Conservation (phyloP, 768 basidiomycete genomes). For the Russula sp. region DNA sequence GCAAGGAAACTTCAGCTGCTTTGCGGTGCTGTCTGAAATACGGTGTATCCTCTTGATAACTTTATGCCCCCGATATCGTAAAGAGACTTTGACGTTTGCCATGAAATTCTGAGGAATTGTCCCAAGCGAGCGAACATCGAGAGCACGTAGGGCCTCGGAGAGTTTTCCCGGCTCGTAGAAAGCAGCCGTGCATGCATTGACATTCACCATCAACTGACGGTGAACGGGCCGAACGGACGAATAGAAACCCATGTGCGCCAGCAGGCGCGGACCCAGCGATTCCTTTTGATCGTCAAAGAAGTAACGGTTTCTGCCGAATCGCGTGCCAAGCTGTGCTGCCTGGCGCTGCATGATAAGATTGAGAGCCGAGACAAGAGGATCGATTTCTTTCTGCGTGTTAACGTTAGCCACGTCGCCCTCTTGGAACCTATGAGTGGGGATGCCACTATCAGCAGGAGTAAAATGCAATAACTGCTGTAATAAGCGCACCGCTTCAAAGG, state of each 20-base stretch:
- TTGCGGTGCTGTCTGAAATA: conserved; percentile 36
- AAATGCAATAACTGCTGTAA: not conserved
- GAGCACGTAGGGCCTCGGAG: conserved; percentile 47
- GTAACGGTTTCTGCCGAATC: conserved; percentile 58
- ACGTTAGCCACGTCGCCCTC: conserved; percentile 46
- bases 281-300: conserved; percentile 40
- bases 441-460: not conserved
- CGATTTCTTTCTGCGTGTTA: conserved; percentile 41
- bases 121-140: conserved; percentile 34
- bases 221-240: conserved; percentile 43
- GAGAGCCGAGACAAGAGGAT: conserved; percentile 53
- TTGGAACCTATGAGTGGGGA: conserved; percentile 39
- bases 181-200: conserved; percentile 47
- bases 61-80: conserved; percentile 37
- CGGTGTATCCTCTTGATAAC: conserved; percentile 24
- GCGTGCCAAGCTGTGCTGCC: conserved; percentile 47
- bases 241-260: conserved; percentile 44
- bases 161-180: conserved; percentile 57
- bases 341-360: conserved; percentile 57
- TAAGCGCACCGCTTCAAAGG: conserved; percentile 30
- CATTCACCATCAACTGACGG: conserved; percentile 45
- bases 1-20: conserved; percentile 45
- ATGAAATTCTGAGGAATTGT: conserved; percentile 44
- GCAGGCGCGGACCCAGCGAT: conserved; percentile 33
- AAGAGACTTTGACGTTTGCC: conserved; percentile 52